Evolutionary conservation across 2,329 filamentous ascomycete genomes (phyloP).

Genomic region (Thelonectria discophora): DNA sequence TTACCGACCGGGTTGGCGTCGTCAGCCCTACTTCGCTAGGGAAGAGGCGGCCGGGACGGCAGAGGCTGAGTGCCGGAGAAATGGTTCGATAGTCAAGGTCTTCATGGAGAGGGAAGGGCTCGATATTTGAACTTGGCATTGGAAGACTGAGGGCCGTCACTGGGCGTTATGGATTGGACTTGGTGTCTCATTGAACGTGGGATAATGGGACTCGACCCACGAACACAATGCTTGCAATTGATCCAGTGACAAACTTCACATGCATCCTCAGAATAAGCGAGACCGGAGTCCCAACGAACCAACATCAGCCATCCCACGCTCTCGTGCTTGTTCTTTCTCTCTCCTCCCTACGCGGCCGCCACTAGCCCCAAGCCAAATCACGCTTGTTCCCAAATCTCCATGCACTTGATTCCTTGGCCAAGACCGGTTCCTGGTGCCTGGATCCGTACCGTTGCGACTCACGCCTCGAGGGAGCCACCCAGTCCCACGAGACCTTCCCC

Average conservation of each 20-base stretch:
- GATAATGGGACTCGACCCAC: not conserved
- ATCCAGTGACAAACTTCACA: not conserved
- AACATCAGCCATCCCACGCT: not conserved
- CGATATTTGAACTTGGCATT: not conserved
- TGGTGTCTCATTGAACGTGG: not conserved
- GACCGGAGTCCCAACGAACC: not conserved
- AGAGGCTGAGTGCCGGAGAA: not conserved
- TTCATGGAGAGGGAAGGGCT: not conserved
- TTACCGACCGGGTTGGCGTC: not conserved
- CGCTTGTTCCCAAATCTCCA: too few species aligned
- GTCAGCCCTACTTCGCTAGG: not conserved
- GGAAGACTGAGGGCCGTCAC: not conserved
- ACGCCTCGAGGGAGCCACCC: too few species aligned
- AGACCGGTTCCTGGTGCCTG: not conserved
- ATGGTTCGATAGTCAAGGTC: not conserved
- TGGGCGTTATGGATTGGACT: not conserved
- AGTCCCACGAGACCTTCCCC: too few species aligned
- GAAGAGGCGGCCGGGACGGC: not conserved
- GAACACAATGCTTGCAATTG: not conserved
- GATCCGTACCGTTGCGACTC: too few species aligned
- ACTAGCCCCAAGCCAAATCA: not conserved
- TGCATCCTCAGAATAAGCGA: not conserved
- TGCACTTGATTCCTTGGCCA: not conserved
- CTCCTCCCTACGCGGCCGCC: not conserved
- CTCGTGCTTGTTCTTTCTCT: not conserved